Base-by-base conservation (phyloP, 106 monocot genomes). In the Acorus calamus region DNA sequence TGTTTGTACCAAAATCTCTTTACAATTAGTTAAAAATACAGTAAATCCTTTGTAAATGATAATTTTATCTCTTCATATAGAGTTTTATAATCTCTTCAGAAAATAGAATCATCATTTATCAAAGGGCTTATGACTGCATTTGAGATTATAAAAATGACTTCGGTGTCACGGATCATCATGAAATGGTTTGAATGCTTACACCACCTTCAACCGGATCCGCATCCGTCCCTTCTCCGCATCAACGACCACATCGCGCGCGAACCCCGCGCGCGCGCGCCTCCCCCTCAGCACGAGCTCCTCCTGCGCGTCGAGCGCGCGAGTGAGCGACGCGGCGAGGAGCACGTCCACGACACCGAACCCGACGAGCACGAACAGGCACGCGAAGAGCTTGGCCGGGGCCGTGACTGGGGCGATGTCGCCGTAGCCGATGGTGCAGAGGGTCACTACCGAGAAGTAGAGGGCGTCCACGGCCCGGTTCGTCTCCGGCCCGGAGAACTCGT, bases 351-450 rank as follows among this genome's bases (percentile, higher is more conserved):
- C 62, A 3, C 86, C 86, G 54, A 87, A 83, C 6, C 83, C 86
- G n/a, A 87, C 73, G 42, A 87, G 79, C 59, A 80, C 86, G 47
- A 87, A 87, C 11, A 74, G 11, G 55, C 81, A 81, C 2, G 83
- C 51, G 64, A 83, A 68, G 12, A 49, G 12, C 74, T 87, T 87
- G 2, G 80, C 73, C 8, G 61, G 3, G 2, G 64, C 60, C 2
- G 83, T 77, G 8, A 69, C 52, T 3, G 86, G 83, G 10, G 63
- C 43, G 59, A 87, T 87, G 62, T 87, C 86, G 50, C 83, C 83
- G 74, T 87, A 87, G 43, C 86, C 86, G 48, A 80, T 77, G 4
- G 86, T 87, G 65, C 86, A 83, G 44, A 87, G 69, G 2, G 86
- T 83, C 52, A 87, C 86, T 45, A 87, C 74, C 59, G 64, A 83